Evolutionary conservation across 257 asterid genomes (phyloP), one percentile per base, ranked within the genome.

Genomic region (Rehmannia glutinosa): DNA sequence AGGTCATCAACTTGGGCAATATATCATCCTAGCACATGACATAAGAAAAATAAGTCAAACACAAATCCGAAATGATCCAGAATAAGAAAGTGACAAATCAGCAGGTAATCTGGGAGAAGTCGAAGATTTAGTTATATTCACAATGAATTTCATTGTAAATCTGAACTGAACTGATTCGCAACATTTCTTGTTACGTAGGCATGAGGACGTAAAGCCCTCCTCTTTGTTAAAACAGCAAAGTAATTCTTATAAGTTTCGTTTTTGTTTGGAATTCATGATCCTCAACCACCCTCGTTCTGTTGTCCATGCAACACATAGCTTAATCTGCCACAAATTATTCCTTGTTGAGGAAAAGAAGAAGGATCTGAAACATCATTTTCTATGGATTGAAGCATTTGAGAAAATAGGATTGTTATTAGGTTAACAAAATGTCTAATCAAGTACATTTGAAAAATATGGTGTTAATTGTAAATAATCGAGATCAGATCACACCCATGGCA

Each of bases 1-100:
- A 82, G 11, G 97, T 73, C 99, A 94, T 94, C 86, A 91, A 78
- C 80, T 91, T 94, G 56, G 98, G 97, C 36, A 94, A 80, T 71
- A 94, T 89, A 76, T 94, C 96, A 84, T 94, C 99, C 99, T 94
- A 42, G 60, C 62, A 74, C 73, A 76, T 8, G 56, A 13, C 77
- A 75, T 16, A 71, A 62, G 51, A 62, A 75, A 51, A 60, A 42
- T n/a, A 66, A 62, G 63, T 66, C 62, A 41, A 55, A 57, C 52
- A 21, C 53, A 54, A 38, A 43, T 52, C 46, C 36, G 50, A 68
- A 43, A 59, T 35, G 32, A 45, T 42, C 53, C 47, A 57, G 66
- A 35, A 67, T 19, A 66, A 28, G 36, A 36, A 39, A 25, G 24
- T 8, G 42, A 19, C 23, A 49, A 68, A 21, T 57, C 16, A 53